phyloP scores from a whole-genome alignment of 2,329 filamentous ascomycete species.

The Calonectria pteridis region DNA sequence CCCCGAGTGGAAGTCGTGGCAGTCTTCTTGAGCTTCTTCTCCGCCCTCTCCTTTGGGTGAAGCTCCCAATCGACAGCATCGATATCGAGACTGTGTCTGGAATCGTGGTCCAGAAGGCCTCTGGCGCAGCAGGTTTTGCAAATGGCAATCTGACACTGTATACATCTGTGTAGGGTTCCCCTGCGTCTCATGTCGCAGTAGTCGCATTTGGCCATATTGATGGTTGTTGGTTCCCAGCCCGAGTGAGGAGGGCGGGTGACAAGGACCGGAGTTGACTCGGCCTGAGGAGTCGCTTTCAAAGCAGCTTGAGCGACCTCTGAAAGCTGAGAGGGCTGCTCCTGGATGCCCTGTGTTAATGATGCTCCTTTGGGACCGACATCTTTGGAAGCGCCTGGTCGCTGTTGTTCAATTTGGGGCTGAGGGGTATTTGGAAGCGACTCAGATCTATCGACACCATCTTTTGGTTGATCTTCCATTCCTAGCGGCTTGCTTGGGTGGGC shows the following conservation, averaged over 20 bases:
- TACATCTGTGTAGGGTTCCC: conserved; percentile 21
- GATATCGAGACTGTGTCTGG: conserved; percentile 16
- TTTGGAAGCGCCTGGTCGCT: background rate
- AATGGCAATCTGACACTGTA: conserved; percentile 20
- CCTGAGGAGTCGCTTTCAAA: background rate
- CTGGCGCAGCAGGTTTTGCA: conserved; percentile 18
- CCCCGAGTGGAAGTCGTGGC: background rate
- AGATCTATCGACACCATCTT: background rate
- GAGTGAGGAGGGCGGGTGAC: conserved; percentile 11
- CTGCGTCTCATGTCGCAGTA: conserved; percentile 20
- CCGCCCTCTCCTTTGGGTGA: background rate
- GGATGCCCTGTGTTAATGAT: background rate
- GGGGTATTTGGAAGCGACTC: background rate
- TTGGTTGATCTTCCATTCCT: background rate
- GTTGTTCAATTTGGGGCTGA: background rate
- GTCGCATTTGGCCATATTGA: conserved; percentile 32
- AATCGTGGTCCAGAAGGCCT: conserved; percentile 20
- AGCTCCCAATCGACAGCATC: conserved; percentile 21
- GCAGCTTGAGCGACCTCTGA: too few species aligned
- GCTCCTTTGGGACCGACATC: background rate
- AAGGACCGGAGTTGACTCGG: background rate
- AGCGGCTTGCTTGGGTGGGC: background rate
- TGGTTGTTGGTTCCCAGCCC: conserved; percentile 24
- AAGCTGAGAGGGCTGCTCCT: background rate
- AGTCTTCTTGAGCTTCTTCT: conserved; percentile 4